Conservation (phyloP, 768 basidiomycete genomes). For the Cyathus striatus region DNA sequence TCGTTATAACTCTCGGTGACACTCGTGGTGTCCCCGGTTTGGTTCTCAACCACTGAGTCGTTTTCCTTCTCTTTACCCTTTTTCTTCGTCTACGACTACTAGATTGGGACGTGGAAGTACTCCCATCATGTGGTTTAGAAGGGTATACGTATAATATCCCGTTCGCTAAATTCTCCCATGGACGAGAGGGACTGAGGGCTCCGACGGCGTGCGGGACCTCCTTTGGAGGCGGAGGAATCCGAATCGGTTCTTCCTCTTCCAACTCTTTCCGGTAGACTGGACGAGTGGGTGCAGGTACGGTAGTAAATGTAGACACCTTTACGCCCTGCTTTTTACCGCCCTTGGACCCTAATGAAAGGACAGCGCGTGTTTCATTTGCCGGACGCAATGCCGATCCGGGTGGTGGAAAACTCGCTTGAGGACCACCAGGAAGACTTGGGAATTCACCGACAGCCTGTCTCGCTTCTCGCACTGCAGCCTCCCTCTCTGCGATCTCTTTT, state of each 20-base stretch:
- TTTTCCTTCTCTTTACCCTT: constrained; percentile 6
- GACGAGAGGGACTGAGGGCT: background rate
- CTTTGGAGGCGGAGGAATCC: background rate
- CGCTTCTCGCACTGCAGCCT: too few species aligned
- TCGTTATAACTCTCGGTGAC: background rate
- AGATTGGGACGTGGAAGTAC: background rate
- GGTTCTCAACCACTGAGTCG: background rate
- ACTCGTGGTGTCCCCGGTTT: background rate
- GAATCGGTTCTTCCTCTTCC: background rate
- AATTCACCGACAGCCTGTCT: too few species aligned
- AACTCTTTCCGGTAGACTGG: too few species aligned
- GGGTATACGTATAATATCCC: background rate
- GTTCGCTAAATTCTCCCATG: background rate
- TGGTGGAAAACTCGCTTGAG: too few species aligned
- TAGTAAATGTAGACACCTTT: too few species aligned
- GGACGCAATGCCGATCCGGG: too few species aligned
- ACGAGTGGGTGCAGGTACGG: too few species aligned
- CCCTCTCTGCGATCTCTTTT: too few species aligned
- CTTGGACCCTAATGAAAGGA: too few species aligned
- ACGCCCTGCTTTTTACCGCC: too few species aligned
- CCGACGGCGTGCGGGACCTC: background rate
- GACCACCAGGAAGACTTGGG: too few species aligned
- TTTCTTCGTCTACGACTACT: constrained; percentile 3
- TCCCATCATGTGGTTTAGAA: background rate
- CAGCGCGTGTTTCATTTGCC: too few species aligned